These are phyloP conservation scores for Exophiala aquamarina DNA, from an alignment of 2,329 filamentous ascomycete genomes.

Conservation along the genomic window DNA sequence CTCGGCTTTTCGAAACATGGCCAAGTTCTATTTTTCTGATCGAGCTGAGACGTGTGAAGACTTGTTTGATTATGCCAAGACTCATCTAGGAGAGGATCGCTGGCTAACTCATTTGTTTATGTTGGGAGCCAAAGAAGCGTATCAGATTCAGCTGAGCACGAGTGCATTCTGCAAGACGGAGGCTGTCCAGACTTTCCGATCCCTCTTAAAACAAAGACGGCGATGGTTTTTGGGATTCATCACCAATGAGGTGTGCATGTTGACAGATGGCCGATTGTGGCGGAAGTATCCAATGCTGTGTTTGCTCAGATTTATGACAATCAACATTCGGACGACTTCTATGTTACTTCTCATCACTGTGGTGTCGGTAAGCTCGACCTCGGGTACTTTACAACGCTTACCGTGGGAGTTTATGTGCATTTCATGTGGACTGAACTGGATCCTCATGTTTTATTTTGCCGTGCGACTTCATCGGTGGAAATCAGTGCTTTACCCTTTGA, in stretches of 20 bases:
- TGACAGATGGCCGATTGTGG: slow-evolving; percentile 92
- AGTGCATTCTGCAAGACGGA: slow-evolving; percentile 98
- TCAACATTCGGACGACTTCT: slow-evolving; percentile 92
- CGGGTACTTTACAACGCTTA: slow-evolving; percentile 72
- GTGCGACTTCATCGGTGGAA: slow-evolving; percentile 84
- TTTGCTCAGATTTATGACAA: slow-evolving; percentile 87
- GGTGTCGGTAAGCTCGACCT: slow-evolving; percentile 80
- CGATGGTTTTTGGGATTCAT: slow-evolving; percentile 97
- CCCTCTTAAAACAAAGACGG: slow-evolving; percentile 88
- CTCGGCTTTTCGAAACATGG: slow-evolving; percentile 94
- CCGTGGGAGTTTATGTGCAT: slow-evolving; percentile 93
- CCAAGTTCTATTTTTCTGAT: slow-evolving; percentile 97
- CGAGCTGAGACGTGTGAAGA: slow-evolving; percentile 95
- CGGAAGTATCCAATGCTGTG: slow-evolving; percentile 84
- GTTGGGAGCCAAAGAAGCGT: slow-evolving; percentile 89
- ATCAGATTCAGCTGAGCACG: slow-evolving; percentile 97
- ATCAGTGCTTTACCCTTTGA: slow-evolving; percentile 89
- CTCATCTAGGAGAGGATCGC: slow-evolving; percentile 89
- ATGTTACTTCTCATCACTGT: slow-evolving; percentile 93
- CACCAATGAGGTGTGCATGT: slow-evolving; percentile 97
- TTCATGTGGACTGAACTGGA: slow-evolving; percentile 88
- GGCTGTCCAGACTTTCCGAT: slow-evolving; percentile 82
- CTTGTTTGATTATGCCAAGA: slow-evolving; percentile 94
- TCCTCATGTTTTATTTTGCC: slow-evolving; percentile 95
- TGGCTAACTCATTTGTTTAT: slow-evolving; percentile 99